These are phyloP conservation scores for Westerdykella aurantiaca DNA, from an alignment of 2,329 filamentous ascomycete genomes.

Conservation along the genomic window DNA sequence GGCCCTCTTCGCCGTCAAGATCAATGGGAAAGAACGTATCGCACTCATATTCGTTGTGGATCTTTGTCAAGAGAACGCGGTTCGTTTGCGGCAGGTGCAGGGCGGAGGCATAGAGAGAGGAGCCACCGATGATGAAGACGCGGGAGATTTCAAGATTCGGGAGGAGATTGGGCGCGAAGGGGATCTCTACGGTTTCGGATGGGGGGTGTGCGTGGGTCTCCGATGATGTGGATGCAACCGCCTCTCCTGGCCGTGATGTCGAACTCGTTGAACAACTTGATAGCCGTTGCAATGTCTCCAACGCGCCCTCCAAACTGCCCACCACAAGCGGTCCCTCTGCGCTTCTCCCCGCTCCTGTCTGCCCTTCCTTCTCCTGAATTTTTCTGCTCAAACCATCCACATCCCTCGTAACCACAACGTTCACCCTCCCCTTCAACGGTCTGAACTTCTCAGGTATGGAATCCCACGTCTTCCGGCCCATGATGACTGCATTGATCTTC, in stretches of 20 bases:
- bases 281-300: slow-evolving; percentile 27
- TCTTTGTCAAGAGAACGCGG: slow-evolving; percentile 64
- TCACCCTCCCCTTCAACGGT: slow-evolving; percentile 72
- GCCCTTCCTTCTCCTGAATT: slow-evolving; percentile 5
- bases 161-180: no score
- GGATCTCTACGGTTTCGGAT: neutral
- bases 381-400: slow-evolving; percentile 12
- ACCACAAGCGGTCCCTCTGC: slow-evolving; percentile 49
- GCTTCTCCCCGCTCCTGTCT: slow-evolving; percentile 13
- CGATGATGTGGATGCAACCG: neutral
- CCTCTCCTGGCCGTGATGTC: neutral
- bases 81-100: slow-evolving; percentile 54
- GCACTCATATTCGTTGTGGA: slow-evolving; percentile 65
- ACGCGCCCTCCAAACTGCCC: slow-evolving; percentile 54
- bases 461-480: slow-evolving; percentile 97
- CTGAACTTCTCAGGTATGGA: slow-evolving; percentile 74
- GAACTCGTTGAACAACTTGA: slow-evolving; percentile 3
- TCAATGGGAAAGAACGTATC: slow-evolving; percentile 68
- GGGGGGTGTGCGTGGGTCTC: no score
- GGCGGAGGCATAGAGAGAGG: slow-evolving; percentile 72
- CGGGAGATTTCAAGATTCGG: slow-evolving; percentile 1
- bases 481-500: slow-evolving; percentile 65
- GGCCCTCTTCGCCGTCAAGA: slow-evolving; percentile 40
- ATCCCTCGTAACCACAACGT: slow-evolving; percentile 69
- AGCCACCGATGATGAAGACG: slow-evolving; percentile 85